Conservation (phyloP, 192 early-diverging fungal genomes). For the Allomyces arbusculus region DNA sequence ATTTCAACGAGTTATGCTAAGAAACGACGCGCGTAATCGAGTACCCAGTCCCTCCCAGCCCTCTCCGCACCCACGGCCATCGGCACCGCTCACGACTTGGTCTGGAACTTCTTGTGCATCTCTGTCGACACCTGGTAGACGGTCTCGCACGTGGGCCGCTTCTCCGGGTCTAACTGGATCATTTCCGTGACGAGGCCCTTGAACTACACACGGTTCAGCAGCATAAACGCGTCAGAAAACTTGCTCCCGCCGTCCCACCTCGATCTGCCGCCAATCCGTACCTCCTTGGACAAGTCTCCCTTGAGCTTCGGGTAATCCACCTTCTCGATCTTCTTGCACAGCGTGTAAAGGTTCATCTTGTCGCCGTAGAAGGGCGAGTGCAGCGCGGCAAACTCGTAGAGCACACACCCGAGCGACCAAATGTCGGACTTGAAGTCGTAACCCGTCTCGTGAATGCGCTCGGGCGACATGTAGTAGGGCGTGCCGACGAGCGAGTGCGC, state of each 20-base stretch:
- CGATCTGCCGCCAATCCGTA: no score
- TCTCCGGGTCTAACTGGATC: background rate
- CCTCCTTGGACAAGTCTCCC: no score
- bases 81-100: no score
- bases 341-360: slow-evolving; percentile 4
- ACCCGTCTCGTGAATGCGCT: slow-evolving; percentile 6
- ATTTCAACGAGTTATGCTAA: no score
- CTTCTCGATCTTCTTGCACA: slow-evolving; percentile 4
- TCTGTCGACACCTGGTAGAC: background rate
- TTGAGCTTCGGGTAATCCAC: slow-evolving; percentile 4
- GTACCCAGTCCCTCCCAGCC: no score
- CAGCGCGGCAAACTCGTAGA: slow-evolving; percentile 5
- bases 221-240: no score
- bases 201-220: background rate
- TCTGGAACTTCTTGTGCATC: background rate
- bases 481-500: slow-evolving; percentile 7
- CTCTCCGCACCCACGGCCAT: no score
- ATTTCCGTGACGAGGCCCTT: background rate
- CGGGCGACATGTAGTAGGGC: slow-evolving; percentile 8
- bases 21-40: no score
- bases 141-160: background rate
- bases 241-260: background rate
- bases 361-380: slow-evolving; percentile 8
- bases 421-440: slow-evolving; percentile 6
- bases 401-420: slow-evolving; percentile 7